Evolutionary conservation across 179 eudicot genomes (phyloP), one percentile per base, ranked within the genome.

Genomic region (Vitellaria paradoxa): DNA sequence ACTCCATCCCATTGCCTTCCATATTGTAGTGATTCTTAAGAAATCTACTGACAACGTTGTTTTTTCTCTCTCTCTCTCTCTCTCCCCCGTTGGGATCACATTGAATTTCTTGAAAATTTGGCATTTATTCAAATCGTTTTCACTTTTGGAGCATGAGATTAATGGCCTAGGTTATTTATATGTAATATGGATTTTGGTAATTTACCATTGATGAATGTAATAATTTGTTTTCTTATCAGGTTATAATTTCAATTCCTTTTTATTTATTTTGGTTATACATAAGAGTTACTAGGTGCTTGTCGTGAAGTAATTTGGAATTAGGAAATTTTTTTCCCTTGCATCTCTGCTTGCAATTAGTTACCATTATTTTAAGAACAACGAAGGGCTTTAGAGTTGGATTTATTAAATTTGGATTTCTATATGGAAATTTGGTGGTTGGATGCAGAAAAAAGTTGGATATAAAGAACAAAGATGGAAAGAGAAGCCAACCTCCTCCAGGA

Each of bases 391-490:
- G 59, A 26, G 57, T 64, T 75, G 47, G 47, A 64, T 75, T 75
- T 50, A 26, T 49, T 50, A 47, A 18, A 21, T 9, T 75, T 3
- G 5, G 17, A 3, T 61, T 74, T 60, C 14, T 60, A 8, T 4
- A 7, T 47, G 47, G 21, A 5, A 0, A 26, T 45, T 17, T 72
- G 50, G 5, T 65, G 37, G 52, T n/a, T 23, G 24, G 71, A n/a
- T 57, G 64, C 81, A 90, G 98, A 73, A 83, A 49, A 84, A 73
- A 65, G 82, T 80, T 75, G 86, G 60, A 46, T 62, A 65, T 50
- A 79, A 67, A 73, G 86, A 83, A 67, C 87, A 81, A 72, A 81
- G 66, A 72, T 92, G 93, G 93, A 68, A 77, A 76, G 88, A 76
- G 73, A 85, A 88, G 85, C 80, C 91, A 14, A 79, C 74, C 66